These are phyloP conservation scores for Alternaria ventricosa DNA, from an alignment of 2,329 filamentous ascomycete species.

Conservation along the genomic window DNA sequence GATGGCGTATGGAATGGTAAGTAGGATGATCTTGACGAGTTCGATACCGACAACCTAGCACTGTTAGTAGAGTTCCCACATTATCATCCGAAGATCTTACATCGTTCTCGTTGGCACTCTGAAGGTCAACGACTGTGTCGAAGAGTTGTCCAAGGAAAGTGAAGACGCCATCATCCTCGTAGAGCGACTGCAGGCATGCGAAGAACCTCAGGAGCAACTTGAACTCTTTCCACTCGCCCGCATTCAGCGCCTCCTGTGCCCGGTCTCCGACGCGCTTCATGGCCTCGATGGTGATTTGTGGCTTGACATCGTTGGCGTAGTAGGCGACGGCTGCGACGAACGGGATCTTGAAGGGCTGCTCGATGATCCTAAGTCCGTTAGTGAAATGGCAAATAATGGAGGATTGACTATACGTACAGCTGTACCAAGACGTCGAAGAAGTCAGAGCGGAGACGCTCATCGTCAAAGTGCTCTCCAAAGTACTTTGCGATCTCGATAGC, in stretches of 20 bases:
- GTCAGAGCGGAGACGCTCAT: slow-evolving; percentile 75
- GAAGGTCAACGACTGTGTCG: slow-evolving; percentile 85
- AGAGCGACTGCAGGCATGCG: slow-evolving; percentile 80
- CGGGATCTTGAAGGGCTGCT: slow-evolving; percentile 98
- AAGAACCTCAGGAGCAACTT: slow-evolving; percentile 91
- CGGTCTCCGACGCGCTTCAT: slow-evolving; percentile 67
- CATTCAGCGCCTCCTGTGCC: slow-evolving; percentile 70
- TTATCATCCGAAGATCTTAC: slow-evolving; percentile 60
- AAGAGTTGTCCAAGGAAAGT: slow-evolving; percentile 89
- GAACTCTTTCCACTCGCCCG: slow-evolving; percentile 85
- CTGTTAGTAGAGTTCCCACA: slow-evolving; percentile 16
- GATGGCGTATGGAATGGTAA: slow-evolving; percentile 87
- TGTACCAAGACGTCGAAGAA: slow-evolving; percentile 79
- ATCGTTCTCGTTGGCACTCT: slow-evolving; percentile 92
- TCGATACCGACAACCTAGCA: slow-evolving; percentile 70
- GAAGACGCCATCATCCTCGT: slow-evolving; percentile 86
- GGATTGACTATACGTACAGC: slow-evolving; percentile 59
- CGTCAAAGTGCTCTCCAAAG: slow-evolving; percentile 77
- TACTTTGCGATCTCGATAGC: slow-evolving; percentile 60
- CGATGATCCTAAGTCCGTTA: slow-evolving; percentile 63
- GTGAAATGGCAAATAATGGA: slow-evolving; percentile 6
- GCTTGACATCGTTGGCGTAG: slow-evolving; percentile 77
- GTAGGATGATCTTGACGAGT: slow-evolving; percentile 93
- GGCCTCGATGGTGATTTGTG: slow-evolving; percentile 75
- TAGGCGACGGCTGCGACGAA: slow-evolving; percentile 87